Evolutionary conservation across 2,329 filamentous ascomycete species (phyloP).

Genomic region (Hymenoscyphus scutula): DNA sequence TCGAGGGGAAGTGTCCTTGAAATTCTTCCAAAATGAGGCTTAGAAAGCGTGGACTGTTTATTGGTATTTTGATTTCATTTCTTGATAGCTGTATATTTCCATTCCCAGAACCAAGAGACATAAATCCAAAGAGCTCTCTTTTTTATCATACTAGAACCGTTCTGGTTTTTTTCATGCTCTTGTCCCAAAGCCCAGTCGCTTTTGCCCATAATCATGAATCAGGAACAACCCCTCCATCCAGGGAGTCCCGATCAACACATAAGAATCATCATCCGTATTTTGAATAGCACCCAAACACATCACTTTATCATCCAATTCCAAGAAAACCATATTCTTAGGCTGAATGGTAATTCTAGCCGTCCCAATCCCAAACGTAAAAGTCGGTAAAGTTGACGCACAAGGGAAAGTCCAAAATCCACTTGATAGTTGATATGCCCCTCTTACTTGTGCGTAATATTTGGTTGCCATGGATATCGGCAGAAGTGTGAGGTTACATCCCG

Average conservation of each 20-base stretch:
- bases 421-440: conserved; percentile 27
- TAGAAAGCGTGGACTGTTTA: too few species aligned
- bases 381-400: conserved; percentile 34
- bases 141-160: neutral
- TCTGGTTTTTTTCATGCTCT: neutral
- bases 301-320: conserved; percentile 17
- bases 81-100: neutral
- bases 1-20: too few species aligned
- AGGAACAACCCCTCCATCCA: conserved; percentile 26
- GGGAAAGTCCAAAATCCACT: conserved; percentile 36
- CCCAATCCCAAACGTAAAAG: conserved; percentile 37
- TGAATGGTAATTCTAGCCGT: conserved; percentile 31
- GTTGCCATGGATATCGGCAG: conserved; percentile 34
- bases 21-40: too few species aligned
- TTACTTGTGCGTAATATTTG: conserved; percentile 37
- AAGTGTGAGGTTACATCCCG: conserved; percentile 39
- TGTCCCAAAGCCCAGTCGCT: conserved; percentile 24
- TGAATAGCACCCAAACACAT: conserved; percentile 29
- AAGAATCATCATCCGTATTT: conserved; percentile 17
- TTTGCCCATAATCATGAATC: conserved; percentile 26
- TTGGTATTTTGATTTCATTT: too few species aligned
- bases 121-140: neutral
- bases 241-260: conserved; percentile 20
- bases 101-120: neutral
- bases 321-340: conserved; percentile 37